Conservation (phyloP, 208 protist species). For the Crithidia sp. region DNA sequence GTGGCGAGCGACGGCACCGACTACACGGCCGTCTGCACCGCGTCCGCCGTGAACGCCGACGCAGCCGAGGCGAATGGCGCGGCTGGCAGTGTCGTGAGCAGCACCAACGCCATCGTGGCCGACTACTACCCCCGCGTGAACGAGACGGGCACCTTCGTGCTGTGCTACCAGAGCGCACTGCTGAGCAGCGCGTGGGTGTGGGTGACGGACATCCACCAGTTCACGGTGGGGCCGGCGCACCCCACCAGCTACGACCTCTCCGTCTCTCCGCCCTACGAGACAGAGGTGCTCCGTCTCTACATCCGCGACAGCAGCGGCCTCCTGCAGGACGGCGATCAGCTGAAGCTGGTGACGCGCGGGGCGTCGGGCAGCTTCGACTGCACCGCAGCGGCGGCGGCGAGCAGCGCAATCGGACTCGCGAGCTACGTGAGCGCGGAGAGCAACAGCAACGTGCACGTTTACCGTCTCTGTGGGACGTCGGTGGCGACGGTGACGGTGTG, state of each 20-base stretch:
- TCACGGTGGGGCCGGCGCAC: constrained; percentile 69
- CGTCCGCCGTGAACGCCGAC: constrained; percentile 63
- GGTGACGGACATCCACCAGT: constrained; percentile 56
- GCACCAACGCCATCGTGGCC: constrained; percentile 49
- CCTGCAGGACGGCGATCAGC: constrained; percentile 40
- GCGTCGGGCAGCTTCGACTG: constrained; percentile 58
- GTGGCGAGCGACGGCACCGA: constrained; percentile 16
- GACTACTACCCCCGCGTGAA: constrained; percentile 76
- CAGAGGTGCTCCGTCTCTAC: constrained; percentile 51
- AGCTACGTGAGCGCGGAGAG: constrained; percentile 42
- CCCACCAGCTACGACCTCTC: constrained; percentile 59
- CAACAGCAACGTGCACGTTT: constrained; percentile 50
- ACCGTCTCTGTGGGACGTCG: constrained; percentile 57
- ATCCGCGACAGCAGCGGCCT: constrained; percentile 46
- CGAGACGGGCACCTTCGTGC: constrained; percentile 63
- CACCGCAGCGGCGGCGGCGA: constrained; percentile 35
- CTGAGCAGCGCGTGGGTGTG: constrained; percentile 61
- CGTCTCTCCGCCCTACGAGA: constrained; percentile 57
- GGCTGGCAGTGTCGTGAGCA: constrained; percentile 54
- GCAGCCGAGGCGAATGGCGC: constrained; percentile 45
- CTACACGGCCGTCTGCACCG: constrained; percentile 55
- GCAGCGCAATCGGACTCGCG: constrained; percentile 46
- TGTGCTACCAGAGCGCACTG: constrained; percentile 83
- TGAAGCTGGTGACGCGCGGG: constrained; percentile 66
- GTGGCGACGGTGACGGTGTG: constrained; percentile 71